These are phyloP conservation scores for Glutinoglossum americanum DNA, from an alignment of 495 filamentous ascomycete species.

Conservation along the genomic window DNA sequence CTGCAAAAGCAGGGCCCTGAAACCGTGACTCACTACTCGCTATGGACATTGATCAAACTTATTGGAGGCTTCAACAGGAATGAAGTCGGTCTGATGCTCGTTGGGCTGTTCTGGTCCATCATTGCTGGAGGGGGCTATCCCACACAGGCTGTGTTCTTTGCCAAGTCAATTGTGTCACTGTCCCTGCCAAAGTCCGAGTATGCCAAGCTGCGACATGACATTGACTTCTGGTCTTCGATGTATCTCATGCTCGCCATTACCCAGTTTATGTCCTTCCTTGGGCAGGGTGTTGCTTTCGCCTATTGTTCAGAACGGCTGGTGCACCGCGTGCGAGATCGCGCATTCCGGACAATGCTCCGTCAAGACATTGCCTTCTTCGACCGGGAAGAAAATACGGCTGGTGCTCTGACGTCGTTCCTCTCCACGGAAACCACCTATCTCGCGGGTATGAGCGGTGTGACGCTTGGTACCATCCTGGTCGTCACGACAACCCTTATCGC, in stretches of 20 bases:
- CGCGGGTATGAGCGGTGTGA: conserved; percentile 58
- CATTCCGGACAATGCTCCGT: conserved; percentile 75
- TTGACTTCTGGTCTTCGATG: conserved; percentile 83
- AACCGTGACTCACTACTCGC: conserved; percentile 30
- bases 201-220: conserved; percentile 35
- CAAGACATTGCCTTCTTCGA: conserved; percentile 89
- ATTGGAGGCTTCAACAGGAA: conserved; percentile 62
- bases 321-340: conserved; percentile 52
- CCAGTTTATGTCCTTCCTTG: conserved; percentile 44
- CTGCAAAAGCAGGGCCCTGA: conserved; percentile 31
- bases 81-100: conserved; percentile 50
- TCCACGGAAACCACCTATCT: conserved; percentile 73
- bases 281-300: conserved; percentile 56
- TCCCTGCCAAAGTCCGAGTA: conserved; percentile 26
- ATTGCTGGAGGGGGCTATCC: conserved; percentile 75
- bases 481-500: conserved; percentile 52
- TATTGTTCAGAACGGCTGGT: conserved; percentile 69
- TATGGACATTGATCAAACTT: conserved; percentile 71
- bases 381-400: conserved; percentile 60
- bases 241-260: conserved; percentile 81
- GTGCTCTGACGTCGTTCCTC: conserved; percentile 65
- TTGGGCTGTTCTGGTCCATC: conserved; percentile 56
- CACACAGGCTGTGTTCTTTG: conserved; percentile 73
- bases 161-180: conserved; percentile 58
- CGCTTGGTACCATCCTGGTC: conserved; percentile 59